phyloP scores from a whole-genome alignment of 2,329 filamentous ascomycete genomes.

The Penicillium sp. region DNA sequence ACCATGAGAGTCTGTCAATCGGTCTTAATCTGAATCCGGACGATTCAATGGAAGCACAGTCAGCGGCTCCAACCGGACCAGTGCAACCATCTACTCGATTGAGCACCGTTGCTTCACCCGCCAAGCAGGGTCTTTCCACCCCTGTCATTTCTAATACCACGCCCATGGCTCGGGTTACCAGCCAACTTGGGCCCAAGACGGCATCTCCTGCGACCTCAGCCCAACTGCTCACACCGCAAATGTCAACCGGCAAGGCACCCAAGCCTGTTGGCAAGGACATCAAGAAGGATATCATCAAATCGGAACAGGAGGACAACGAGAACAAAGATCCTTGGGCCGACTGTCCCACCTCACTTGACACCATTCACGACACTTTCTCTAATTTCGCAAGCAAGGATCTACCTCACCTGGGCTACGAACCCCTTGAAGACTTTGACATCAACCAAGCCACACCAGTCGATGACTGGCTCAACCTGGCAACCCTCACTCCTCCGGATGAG shows the following conservation, averaged over 20 bases:
- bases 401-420: conserved; percentile 34
- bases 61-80: conserved; percentile 13
- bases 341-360: conserved; percentile 39
- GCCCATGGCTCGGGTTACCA: conserved; percentile 36
- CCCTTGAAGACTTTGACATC: conserved; percentile 42
- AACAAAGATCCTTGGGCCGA: conserved; percentile 41
- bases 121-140: conserved; percentile 32
- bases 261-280: conserved; percentile 27
- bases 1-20: conserved; percentile 54
- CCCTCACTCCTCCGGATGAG: conserved; percentile 38
- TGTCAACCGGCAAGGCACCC: conserved; percentile 24
- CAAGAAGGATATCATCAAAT: conserved; percentile 8
- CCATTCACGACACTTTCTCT: conserved; percentile 41
- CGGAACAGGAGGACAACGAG: conserved; percentile 7
- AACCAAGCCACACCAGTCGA: conserved; percentile 22
- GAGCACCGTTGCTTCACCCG: conserved; percentile 22
- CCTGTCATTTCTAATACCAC: conserved; percentile 32
- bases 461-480: conserved; percentile 28
- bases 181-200: conserved; percentile 36
- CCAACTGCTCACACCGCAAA: conserved; percentile 36
- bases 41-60: conserved; percentile 19
- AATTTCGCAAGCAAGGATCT: conserved; percentile 31
- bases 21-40: conserved; percentile 48
- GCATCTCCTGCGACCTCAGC: conserved; percentile 35
- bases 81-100: conserved; percentile 19